Percentiles rank a stretch among this genome's conserved stretches.
Conservation (phyloP, 2,329 filamentous ascomycete species). For the Rachicladosporium sp. region DNA sequence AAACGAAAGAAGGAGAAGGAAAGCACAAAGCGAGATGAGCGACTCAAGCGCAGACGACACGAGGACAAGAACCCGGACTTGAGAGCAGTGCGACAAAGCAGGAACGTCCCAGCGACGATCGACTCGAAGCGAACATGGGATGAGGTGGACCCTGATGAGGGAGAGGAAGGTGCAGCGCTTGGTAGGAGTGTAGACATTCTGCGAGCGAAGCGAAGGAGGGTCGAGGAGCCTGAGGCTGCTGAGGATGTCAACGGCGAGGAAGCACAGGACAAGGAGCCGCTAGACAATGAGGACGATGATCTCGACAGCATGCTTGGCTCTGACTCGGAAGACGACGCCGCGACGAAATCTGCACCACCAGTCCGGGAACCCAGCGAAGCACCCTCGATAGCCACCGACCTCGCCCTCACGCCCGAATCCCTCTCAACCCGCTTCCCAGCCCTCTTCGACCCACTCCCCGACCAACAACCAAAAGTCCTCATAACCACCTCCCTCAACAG, state of each 20-base stretch:
- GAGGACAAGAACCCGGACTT: constrained; percentile 74
- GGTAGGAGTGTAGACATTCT: constrained; percentile 34
- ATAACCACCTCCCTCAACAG: constrained; percentile 86
- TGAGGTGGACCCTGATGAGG: constrained; percentile 30
- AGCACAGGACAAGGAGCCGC: constrained; percentile 43
- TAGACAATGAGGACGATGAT: constrained; percentile 58
- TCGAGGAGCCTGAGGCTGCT: constrained; percentile 18
- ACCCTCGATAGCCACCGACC: constrained; percentile 46
- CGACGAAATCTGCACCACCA: constrained; percentile 12
- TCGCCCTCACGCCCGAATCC: constrained; percentile 48
- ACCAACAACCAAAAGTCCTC: constrained; percentile 65
- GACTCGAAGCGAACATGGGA: constrained; percentile 89
- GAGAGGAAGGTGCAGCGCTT: constrained; percentile 22
- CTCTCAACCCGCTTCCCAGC: constrained; percentile 49
- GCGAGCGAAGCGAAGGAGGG: constrained; percentile 32
- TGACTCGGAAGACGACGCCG: constrained; percentile 36
- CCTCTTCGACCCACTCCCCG: constrained; percentile 41
- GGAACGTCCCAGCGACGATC: constrained; percentile 68
- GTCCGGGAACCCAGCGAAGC: constrained; percentile 28
- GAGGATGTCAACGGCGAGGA: constrained; percentile 25
- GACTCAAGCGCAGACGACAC: constrained; percentile 68
- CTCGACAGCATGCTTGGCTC: constrained; percentile 71
- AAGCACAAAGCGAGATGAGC: constrained; percentile 60
- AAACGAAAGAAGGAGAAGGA: constrained; percentile 67
- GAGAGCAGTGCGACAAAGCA: constrained; percentile 57